A percentile compares a stretch with the other conserved stretches of the same genome.
phyloP scores from a whole-genome alignment of 2,329 filamentous ascomycete genomes.

The Ophiostoma pallidulum region DNA sequence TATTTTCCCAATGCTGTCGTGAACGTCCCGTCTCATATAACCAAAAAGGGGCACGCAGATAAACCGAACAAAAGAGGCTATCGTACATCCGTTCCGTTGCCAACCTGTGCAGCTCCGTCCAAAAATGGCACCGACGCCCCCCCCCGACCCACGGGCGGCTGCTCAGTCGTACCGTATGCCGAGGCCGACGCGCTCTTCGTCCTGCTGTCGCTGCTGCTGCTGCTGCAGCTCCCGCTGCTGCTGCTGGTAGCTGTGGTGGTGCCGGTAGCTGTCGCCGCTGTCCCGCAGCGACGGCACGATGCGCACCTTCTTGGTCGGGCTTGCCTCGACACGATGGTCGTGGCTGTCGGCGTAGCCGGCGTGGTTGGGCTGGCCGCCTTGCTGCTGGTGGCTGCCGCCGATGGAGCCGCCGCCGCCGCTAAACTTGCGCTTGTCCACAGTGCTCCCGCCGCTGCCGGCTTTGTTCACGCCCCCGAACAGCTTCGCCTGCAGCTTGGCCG shows the following conservation, averaged over 20 bases:
- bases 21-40: too few species aligned
- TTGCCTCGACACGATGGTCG: constrained; percentile 28
- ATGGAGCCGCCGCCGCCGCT: constrained; percentile 26
- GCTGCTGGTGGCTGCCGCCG: background rate
- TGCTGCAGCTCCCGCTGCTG: constrained; percentile 2
- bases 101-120: too few species aligned
- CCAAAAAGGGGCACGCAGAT: too few species aligned
- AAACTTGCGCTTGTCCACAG: constrained; percentile 43
- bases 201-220: constrained; percentile 4
- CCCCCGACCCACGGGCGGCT: too few species aligned
- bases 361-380: too few species aligned
- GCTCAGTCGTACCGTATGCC: constrained; percentile 40
- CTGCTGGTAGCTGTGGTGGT: constrained; percentile 8
- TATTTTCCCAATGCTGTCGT: too few species aligned
- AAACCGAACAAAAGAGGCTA: too few species aligned
- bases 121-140: too few species aligned
- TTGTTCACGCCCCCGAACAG: constrained; percentile 38
- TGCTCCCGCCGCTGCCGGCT: constrained; percentile 20
- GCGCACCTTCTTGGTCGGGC: constrained; percentile 43
- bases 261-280: constrained; percentile 21
- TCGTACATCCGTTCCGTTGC: too few species aligned
- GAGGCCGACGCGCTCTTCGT: constrained; percentile 34
- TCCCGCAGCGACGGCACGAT: constrained; percentile 31
- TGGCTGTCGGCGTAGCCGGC: constrained; percentile 22
- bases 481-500: constrained; percentile 41